Base-by-base conservation (phyloP, 2,329 filamentous ascomycete species). In the Corynespora cassiicola region DNA sequence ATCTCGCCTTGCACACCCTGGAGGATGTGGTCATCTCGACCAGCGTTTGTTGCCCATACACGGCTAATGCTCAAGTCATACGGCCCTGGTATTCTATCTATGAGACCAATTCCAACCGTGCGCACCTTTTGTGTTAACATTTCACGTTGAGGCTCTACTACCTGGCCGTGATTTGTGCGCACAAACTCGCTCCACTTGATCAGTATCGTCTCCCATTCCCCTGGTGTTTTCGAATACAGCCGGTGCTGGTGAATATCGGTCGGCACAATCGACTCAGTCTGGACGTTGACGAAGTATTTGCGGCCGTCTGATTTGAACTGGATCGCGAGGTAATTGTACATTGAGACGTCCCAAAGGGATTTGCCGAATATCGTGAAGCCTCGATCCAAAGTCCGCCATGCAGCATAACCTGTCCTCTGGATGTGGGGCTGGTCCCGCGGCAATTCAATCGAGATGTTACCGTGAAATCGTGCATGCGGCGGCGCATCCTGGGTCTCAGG, bases 221-320 rank as follows among this genome's bases (percentile, higher is more conserved):
- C 90, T 0, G 88, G 85, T 7, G 82, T 81, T 59, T 85, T 86
- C 7, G 86, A 79, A 54, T 90, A 95, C 4, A 99, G 72, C 32
- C 94, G 79, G 69, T 99, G 94, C 67, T 99, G 94, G 68, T 97
- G 94, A 48, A 99, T 77, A 66, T 99, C 94, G n/a, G 90, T 92
- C 8, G 90, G 88, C 31, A 96, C 88, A 38, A 99, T 85, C 2
- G 88, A 88, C 63, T 99, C 92, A 3, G 91, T 96, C 74, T 97
- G 94, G 11, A 99, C 75, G 69, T 99, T 99, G 59, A 99, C 83
- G 41, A 96, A 89, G 74, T 97, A 99, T 58, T 88, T 87, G 42
- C 94, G 79, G 11, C 90, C 91, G 63, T 97, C 94, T 3, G 88
- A 92, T 67, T 90, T 94, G 56, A 99, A 79, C 10, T 91, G 86